Evolutionary conservation across 345 rosid genomes (phyloP).

Genomic region (Psidium friedrichsthalianum): DNA sequence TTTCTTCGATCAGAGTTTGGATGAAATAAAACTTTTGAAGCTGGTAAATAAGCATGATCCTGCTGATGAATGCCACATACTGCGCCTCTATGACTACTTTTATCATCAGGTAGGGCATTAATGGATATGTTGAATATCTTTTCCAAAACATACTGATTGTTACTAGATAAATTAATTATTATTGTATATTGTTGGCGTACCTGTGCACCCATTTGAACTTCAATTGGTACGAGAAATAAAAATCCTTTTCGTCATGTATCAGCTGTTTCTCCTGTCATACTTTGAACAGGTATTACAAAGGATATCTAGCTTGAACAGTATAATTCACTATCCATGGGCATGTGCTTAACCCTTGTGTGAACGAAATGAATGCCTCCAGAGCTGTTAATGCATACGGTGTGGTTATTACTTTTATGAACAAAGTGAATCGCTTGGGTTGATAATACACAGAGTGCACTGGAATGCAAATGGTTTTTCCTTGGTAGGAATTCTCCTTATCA

Average conservation of each 20-base stretch:
- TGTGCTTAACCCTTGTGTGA: not conserved
- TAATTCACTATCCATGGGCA: not conserved
- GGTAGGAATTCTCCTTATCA: not conserved
- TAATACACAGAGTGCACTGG: not conserved
- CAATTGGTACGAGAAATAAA: not conserved
- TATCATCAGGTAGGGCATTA: slow-evolving; percentile 57
- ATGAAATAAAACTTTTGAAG: slow-evolving; percentile 90
- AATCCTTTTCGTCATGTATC: not conserved
- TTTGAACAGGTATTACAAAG: not conserved
- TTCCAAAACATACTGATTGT: not conserved
- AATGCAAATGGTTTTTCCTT: not conserved
- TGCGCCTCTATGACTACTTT: slow-evolving; percentile 95
- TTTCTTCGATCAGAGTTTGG: slow-evolving; percentile 95
- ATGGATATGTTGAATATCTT: not conserved
- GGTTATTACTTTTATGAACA: not conserved
- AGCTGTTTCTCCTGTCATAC: not conserved
- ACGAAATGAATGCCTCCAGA: not conserved
- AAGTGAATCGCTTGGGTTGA: not conserved
- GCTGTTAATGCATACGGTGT: not conserved
- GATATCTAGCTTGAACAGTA: not conserved
- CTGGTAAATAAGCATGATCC: slow-evolving; percentile 85
- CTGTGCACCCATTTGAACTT: not conserved
- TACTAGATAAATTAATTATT: not conserved
- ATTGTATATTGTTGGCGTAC: not conserved
- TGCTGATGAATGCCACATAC: slow-evolving; percentile 61